Evolutionary conservation across 768 basidiomycete species (phyloP).

Genomic region (Nidularia pulvinata): DNA sequence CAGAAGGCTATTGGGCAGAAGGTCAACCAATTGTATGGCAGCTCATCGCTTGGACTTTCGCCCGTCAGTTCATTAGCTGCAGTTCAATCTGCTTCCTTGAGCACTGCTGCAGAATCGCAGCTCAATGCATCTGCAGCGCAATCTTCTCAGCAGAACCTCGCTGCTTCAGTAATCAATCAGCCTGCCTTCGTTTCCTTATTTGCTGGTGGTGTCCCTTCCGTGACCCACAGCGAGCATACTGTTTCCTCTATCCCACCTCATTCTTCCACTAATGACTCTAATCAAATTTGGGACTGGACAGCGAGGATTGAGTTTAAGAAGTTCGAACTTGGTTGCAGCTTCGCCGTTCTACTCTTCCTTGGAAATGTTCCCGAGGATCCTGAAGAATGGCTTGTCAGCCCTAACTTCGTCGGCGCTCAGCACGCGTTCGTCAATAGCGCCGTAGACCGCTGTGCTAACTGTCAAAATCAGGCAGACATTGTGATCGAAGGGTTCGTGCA

Average conservation of each 20-base stretch:
- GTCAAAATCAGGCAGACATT: conserved; percentile 23
- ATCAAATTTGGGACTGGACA: conserved; percentile 37
- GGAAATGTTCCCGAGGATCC: conserved; percentile 35
- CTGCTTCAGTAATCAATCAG: neutral
- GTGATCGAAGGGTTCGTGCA: conserved; percentile 44
- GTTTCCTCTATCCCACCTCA: too few relatives aligned
- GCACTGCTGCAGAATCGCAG: neutral
- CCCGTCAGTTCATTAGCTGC: neutral
- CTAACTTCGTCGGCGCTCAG: conserved; percentile 39
- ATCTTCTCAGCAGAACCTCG: neutral
- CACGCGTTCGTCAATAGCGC: conserved; percentile 35
- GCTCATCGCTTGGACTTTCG: neutral
- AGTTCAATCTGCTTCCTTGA: neutral
- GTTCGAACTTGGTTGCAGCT: conserved; percentile 39
- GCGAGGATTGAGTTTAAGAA: conserved; percentile 40
- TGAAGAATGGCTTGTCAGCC: conserved; percentile 28
- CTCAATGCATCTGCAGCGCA: too few relatives aligned
- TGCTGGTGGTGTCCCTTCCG: too few relatives aligned
- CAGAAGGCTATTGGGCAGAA: conserved; percentile 24
- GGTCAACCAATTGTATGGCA: conserved; percentile 35
- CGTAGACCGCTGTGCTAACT: conserved; percentile 38
- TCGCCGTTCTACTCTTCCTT: conserved; percentile 45
- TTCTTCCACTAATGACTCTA: neutral
- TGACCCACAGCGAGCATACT: neutral
- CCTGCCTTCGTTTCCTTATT: too few relatives aligned